These are phyloP conservation scores for Curvularia hawaiiensis DNA, from an alignment of 2,329 filamentous ascomycete genomes.

Conservation along the genomic window DNA sequence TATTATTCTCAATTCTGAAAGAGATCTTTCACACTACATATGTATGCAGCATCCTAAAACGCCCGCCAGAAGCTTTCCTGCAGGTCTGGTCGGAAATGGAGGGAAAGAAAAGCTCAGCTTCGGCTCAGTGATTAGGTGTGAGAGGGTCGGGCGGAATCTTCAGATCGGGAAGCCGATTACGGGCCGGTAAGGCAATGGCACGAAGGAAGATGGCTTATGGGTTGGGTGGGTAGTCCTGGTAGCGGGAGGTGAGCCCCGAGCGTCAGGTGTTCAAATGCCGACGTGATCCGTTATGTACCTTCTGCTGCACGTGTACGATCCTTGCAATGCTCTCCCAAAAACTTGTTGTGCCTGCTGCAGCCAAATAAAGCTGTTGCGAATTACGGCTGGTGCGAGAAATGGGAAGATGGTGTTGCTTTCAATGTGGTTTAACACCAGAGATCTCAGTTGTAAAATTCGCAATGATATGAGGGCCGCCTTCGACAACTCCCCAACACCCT, in stretches of 20 bases:
- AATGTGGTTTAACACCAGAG: not conserved
- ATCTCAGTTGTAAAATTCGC: not conserved
- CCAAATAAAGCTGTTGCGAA: not conserved
- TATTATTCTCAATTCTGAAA: not conserved
- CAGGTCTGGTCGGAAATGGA: not conserved
- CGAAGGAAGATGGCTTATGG: conserved; percentile 2
- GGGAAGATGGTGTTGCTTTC: not conserved
- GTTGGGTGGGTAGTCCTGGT: conserved; percentile 12
- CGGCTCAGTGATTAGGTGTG: conserved; percentile 1
- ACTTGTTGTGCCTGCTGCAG: not conserved
- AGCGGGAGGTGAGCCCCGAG: conserved; percentile 8
- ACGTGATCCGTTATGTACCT: conserved; percentile 4
- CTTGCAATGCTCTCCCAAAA: not conserved
- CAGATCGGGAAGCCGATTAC: conserved; percentile 6
- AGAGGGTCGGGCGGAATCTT: not conserved
- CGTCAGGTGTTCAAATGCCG: conserved; percentile 15
- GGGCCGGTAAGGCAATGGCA: not conserved
- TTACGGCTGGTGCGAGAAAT: not conserved
- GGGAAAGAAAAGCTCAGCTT: not conserved
- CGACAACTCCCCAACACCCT: conserved; percentile 1
- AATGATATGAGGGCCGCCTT: not conserved
- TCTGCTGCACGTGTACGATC: not conserved
- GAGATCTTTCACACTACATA: not conserved
- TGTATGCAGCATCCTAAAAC: conserved; percentile 1
- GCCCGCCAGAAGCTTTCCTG: not conserved